A percentile compares a stretch with the other conserved stretches of the same genome.
Conservation (phyloP, 1,139 yeast genomes). For the Pichia kudriavzevii region DNA sequence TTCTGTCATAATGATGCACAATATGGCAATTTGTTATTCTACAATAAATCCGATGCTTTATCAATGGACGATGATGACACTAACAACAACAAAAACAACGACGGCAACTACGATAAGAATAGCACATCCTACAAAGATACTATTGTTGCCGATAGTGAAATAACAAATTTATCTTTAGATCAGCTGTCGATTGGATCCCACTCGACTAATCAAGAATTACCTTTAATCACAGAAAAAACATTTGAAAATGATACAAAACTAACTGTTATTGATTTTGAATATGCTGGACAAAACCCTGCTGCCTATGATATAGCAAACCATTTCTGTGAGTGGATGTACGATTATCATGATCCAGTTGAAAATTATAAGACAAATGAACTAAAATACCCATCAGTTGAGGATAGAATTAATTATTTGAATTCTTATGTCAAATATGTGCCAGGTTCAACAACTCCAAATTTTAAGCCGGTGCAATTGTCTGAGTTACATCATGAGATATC, state of each 20-base stretch:
- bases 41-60: constrained; percentile 24
- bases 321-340: constrained; percentile 92
- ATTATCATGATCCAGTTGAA: constrained; percentile 62
- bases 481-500: constrained; percentile 3
- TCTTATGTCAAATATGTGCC: constrained; percentile 55
- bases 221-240: constrained; percentile 24
- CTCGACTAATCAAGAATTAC: constrained; percentile 16
- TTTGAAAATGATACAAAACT: constrained; percentile 51
- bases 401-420: constrained; percentile 63
- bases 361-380: constrained; percentile 52
- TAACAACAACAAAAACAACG: constrained; percentile 12
- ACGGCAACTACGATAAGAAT: too few species aligned
- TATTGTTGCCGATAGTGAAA: constrained; percentile 13
- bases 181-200: constrained; percentile 4
- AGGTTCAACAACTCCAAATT: constrained; percentile 23
- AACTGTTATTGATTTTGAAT: constrained; percentile 94
- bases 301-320: constrained; percentile 90
- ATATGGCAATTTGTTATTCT: constrained; percentile 76
- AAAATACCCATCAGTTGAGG: constrained; percentile 57
- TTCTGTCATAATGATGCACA: constrained; percentile 96
- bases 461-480: constrained; percentile 11
- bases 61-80: constrained; percentile 25
- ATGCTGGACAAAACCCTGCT: constrained; percentile 87
- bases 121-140: too few species aligned
- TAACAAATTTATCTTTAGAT: constrained; percentile 16